phyloP scores from a whole-genome alignment of 306 rosid genomes.

The Arachis stenosperma region DNA sequence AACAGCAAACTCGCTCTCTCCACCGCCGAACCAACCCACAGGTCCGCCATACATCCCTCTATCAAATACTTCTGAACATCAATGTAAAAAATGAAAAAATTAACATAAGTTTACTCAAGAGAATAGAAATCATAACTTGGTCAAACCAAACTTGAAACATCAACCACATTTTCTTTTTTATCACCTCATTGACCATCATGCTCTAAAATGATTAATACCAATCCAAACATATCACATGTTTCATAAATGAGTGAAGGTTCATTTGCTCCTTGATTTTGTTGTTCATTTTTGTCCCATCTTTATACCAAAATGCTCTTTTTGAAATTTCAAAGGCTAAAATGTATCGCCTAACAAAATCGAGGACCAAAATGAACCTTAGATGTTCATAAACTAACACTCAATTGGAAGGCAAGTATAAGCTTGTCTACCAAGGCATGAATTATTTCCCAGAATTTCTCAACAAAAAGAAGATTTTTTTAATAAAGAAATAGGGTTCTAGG shows the following conservation, averaged over 20 bases:
- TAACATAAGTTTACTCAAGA: constrained; percentile 15
- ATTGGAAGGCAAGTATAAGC: not conserved
- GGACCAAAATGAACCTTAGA: too few relatives aligned
- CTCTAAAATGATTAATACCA: not conserved
- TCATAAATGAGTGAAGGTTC: not conserved
- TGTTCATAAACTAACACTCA: not conserved
- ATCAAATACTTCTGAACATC: constrained; percentile 79
- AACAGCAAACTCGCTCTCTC: constrained; percentile 96
- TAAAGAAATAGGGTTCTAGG: not conserved
- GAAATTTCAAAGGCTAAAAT: too few relatives aligned
- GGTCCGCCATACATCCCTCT: constrained; percentile 99
- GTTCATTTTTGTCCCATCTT: too few relatives aligned
- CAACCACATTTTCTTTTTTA: not conserved
- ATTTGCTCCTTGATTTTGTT: too few relatives aligned
- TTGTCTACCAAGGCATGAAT: not conserved
- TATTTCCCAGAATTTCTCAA: not conserved
- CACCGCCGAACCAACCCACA: constrained; percentile 99
- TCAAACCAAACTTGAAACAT: constrained; percentile 27
- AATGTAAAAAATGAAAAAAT: not conserved
- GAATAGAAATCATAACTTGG: constrained; percentile 14
- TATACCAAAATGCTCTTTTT: too few relatives aligned
- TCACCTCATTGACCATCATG: not conserved
- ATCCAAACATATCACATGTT: constrained; percentile 3
- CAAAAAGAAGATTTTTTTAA: not conserved
- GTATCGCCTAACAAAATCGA: too few relatives aligned